Conservation (phyloP, 306 rosid genomes). For the Adenanthera pavonina region DNA sequence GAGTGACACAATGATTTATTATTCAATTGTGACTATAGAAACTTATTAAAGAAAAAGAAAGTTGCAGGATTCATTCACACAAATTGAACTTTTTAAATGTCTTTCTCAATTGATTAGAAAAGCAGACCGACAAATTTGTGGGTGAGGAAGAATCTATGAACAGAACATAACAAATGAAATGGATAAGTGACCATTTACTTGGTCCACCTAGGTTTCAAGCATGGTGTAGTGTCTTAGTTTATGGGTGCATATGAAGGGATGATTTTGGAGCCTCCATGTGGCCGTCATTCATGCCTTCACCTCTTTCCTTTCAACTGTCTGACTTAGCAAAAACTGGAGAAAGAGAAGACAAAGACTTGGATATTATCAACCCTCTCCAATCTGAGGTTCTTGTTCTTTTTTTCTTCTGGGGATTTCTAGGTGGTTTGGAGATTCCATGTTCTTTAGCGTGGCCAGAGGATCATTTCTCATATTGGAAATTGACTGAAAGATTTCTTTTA, state of each 20-base stretch:
- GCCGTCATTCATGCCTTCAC: conserved; percentile 51
- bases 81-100: conserved; percentile 23
- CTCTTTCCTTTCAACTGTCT: conserved; percentile 49
- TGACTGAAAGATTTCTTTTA: conserved; percentile 5
- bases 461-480: conserved; percentile 31
- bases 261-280: conserved; percentile 72
- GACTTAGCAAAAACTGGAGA: conserved; percentile 45
- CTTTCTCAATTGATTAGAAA: conserved; percentile 27
- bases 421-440: conserved; percentile 31
- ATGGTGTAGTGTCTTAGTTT: conserved; percentile 34
- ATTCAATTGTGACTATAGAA: conserved; percentile 18
- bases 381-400: background rate
- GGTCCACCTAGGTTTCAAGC: conserved; percentile 34
- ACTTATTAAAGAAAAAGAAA: background rate
- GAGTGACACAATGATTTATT: conserved; percentile 30
- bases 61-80: conserved; percentile 23
- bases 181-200: conserved; percentile 2
- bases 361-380: conserved; percentile 18
- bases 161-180: background rate
- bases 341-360: conserved; percentile 37
- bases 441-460: conserved; percentile 39
- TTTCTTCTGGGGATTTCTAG: background rate
- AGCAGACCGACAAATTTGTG: conserved; percentile 30
- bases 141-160: conserved; percentile 39
- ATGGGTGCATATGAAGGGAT: conserved; percentile 42